Evolutionary conservation across 441 rosid species (phyloP).

Genomic region (Brassica balearica): DNA sequence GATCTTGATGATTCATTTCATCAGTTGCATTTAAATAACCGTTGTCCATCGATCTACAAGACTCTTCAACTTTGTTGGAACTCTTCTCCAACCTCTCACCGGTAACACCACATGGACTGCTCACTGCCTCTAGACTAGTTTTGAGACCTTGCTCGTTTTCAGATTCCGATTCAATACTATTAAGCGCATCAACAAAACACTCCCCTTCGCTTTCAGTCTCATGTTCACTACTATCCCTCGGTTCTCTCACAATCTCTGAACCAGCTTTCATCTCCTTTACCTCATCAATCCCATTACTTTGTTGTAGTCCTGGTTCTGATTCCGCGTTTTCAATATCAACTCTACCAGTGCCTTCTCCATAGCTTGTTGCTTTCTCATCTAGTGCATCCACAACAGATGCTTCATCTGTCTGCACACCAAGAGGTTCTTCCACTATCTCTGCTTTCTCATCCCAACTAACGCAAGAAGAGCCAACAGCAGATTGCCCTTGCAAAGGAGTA

Average conservation of each 20-base stretch:
- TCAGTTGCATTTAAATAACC: constrained; percentile 33
- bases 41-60: constrained; percentile 12
- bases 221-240: constrained; percentile 35
- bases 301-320: constrained; percentile 45
- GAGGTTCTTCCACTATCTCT: constrained; percentile 70
- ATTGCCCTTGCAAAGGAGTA: constrained; percentile 51
- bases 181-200: constrained; percentile 82
- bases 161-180: constrained; percentile 83
- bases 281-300: constrained; percentile 49
- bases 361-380: constrained; percentile 36
- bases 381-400: constrained; percentile 39
- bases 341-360: constrained; percentile 40
- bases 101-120: constrained; percentile 39
- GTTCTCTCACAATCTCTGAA: constrained; percentile 58
- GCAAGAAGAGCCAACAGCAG: constrained; percentile 54
- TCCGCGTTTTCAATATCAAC: constrained; percentile 41
- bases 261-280: constrained; percentile 20
- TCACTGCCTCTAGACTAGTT: constrained; percentile 58
- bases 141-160: constrained; percentile 63
- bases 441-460: constrained; percentile 86
- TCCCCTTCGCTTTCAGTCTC: constrained; percentile 81
- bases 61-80: constrained; percentile 24
- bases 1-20: constrained; percentile 45
- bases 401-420: constrained; percentile 43
- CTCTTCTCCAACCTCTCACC: constrained; percentile 25